Evolutionary conservation across 257 asterid species (phyloP).

Genomic region (Solanum stenotomum): DNA sequence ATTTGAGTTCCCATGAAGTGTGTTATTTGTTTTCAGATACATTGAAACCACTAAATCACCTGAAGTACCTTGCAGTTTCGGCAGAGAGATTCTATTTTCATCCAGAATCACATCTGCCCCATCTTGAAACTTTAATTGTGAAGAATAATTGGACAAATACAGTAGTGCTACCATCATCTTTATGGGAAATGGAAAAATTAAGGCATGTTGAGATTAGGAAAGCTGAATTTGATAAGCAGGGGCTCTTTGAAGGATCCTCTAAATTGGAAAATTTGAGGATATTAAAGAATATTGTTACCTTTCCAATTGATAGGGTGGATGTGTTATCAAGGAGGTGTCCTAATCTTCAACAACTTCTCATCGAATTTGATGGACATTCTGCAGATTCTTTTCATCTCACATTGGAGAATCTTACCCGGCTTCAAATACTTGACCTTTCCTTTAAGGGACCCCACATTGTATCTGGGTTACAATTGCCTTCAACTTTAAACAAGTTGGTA

Average conservation of each 20-base stretch:
- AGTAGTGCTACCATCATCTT: background rate
- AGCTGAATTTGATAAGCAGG: background rate
- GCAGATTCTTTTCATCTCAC: background rate
- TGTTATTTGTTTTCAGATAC: fast-evolving
- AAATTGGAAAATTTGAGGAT: background rate
- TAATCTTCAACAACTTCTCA: background rate
- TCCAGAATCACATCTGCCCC: background rate
- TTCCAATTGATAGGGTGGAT: background rate
- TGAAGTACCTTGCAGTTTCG: background rate
- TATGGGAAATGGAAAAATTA: background rate
- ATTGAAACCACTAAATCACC: background rate
- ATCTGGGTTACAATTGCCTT: background rate
- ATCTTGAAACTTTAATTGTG: background rate
- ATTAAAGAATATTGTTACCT: background rate
- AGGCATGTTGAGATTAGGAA: background rate
- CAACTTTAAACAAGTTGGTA: too few species aligned
- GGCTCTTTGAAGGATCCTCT: background rate
- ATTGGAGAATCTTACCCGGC: background rate
- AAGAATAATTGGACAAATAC: too few species aligned
- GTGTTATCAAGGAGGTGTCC: background rate
- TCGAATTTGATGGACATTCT: background rate
- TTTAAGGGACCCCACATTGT: fast-evolving
- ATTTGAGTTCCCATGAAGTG: background rate
- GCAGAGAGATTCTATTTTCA: fast-evolving
- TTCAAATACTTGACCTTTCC: background rate